phyloP scores from a whole-genome alignment of 1,284 basidiomycete genomes.

The Ceratobasidium theobromae region DNA sequence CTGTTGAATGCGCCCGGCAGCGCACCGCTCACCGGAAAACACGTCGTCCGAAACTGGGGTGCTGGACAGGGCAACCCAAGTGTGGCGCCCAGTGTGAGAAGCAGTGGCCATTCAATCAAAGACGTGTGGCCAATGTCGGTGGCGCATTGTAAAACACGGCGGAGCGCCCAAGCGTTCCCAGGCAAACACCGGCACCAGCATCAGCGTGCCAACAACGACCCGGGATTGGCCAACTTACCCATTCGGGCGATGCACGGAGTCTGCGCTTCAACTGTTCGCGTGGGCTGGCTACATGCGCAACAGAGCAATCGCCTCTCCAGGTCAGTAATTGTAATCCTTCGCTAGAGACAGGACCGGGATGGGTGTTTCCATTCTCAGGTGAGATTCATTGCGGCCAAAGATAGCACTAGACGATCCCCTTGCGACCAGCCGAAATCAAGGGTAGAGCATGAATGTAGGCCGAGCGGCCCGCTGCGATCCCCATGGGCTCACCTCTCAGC shows the following conservation, averaged over 20 bases:
- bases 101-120: too few species aligned
- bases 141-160: too few species aligned
- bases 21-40: slow-evolving; percentile 51
- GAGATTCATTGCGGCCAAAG: slow-evolving; percentile 4
- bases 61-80: too few species aligned
- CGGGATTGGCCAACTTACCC: slow-evolving; percentile 41
- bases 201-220: too few species aligned
- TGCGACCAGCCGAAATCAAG: too few species aligned
- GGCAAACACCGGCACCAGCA: too few species aligned
- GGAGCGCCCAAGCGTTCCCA: too few species aligned
- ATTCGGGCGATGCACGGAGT: slow-evolving; percentile 46
- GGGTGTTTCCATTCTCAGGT: slow-evolving; percentile 15
- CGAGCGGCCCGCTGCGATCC: slow-evolving; percentile 43
- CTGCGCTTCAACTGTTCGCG: slow-evolving; percentile 43
- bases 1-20: slow-evolving; percentile 71
- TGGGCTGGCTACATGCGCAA: slow-evolving; percentile 42
- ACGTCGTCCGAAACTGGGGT: slow-evolving; percentile 49
- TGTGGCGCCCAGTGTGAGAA: too few species aligned
- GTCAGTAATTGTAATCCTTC: neutral
- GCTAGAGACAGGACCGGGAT: too few species aligned
- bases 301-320: neutral
- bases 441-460: neutral
- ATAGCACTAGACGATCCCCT: neutral
- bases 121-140: too few species aligned
- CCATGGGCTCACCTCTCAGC: slow-evolving; percentile 44